These are phyloP conservation scores for Spergularia bocconei DNA, from an alignment of 148 eudicot species.

Conservation along the genomic window DNA sequence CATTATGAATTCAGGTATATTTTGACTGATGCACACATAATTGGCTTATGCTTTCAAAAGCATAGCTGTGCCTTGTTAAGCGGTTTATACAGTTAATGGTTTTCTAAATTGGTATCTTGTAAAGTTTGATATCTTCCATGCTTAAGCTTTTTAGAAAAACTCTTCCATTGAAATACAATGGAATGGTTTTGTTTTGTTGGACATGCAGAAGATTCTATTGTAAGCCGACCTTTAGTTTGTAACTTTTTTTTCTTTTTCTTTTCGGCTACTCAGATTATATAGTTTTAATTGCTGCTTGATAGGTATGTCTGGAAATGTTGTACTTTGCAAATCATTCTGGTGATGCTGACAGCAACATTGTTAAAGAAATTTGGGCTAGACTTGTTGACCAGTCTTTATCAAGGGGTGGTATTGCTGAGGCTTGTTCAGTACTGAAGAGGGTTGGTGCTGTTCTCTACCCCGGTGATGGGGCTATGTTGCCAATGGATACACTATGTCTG, in stretches of 20 bases:
- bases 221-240: not conserved
- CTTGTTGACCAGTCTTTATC: conserved; percentile 92
- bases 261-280: not conserved
- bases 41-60: too few species aligned
- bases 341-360: conserved; percentile 87
- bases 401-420: conserved; percentile 85
- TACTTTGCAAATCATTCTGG: conserved; percentile 94
- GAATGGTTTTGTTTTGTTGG: not conserved
- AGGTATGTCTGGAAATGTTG: conserved; percentile 92
- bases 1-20: not conserved
- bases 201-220: not conserved
- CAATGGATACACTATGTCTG: conserved; percentile 84
- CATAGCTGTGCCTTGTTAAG: not conserved
- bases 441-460: conserved; percentile 91
- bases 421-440: conserved; percentile 85
- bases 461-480: conserved; percentile 83
- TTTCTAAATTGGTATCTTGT: too few species aligned
- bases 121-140: conserved; percentile 2
- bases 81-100: not conserved
- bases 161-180: not conserved
- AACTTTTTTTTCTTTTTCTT: not conserved
- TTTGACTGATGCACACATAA: conserved; percentile 6
- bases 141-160: not conserved
- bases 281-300: conserved; percentile 21
- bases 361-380: conserved; percentile 91